phyloP scores from a whole-genome alignment of 148 eudicot genomes.

The Fagopyrum esculentum region DNA sequence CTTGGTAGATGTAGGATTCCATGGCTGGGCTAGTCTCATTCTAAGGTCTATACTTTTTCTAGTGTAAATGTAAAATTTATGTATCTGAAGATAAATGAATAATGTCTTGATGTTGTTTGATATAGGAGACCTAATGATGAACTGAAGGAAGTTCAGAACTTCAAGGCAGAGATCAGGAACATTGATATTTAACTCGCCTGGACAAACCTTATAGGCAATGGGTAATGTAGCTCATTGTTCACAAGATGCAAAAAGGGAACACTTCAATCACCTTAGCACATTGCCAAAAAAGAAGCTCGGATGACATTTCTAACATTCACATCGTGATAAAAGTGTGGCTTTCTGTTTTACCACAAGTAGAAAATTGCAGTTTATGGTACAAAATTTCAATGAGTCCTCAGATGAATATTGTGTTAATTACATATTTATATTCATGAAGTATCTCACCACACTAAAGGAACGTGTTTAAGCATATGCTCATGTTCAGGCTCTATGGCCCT shows the following conservation, averaged over 20 bases:
- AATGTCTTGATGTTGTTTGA: not conserved
- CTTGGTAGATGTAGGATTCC: conserved; percentile 33
- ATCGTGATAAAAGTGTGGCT: too few relatives aligned
- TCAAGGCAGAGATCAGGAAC: conserved; percentile 37
- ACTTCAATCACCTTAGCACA: not conserved
- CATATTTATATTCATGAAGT: not conserved
- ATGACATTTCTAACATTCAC: not conserved
- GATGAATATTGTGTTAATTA: not conserved
- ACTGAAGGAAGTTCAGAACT: conserved; percentile 18
- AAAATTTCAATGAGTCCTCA: not conserved
- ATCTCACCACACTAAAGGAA: not conserved
- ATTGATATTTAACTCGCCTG: too few relatives aligned
- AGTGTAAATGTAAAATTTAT: not conserved
- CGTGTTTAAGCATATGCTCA: not conserved
- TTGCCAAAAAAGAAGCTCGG: not conserved
- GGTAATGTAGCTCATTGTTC: not conserved
- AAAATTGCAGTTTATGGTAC: not conserved
- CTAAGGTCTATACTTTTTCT: conserved; percentile 22
- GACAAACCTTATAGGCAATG: too few relatives aligned
- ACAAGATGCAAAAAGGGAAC: not conserved
- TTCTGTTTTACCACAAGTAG: not conserved
- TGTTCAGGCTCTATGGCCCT: not conserved
- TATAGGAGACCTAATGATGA: conserved; percentile 24
- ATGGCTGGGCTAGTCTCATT: conserved; percentile 39
- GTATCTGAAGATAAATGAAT: too few relatives aligned